Conservation (phyloP, 768 basidiomycete species). For the Termitomyces heimii region DNA sequence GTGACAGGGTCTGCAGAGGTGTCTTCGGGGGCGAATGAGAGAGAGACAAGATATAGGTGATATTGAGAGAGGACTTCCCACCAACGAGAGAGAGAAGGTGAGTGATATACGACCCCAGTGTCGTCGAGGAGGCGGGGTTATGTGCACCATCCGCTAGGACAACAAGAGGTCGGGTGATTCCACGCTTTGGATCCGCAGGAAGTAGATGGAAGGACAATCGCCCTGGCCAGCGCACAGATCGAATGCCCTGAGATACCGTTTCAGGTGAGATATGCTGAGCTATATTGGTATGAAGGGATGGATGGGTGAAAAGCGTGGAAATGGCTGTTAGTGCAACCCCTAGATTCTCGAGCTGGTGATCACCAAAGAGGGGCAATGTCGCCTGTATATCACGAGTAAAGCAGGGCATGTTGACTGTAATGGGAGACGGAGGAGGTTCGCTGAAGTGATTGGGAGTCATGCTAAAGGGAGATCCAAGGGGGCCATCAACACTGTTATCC, state of each 20-base stretch:
- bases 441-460: constrained; percentile 21
- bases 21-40: constrained; percentile 88
- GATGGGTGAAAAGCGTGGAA: constrained; percentile 44
- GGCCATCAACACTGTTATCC: constrained; percentile 30
- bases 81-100: constrained; percentile 20
- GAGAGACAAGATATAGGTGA: constrained; percentile 75
- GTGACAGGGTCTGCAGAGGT: constrained; percentile 61
- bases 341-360: constrained; percentile 85
- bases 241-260: constrained; percentile 53
- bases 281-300: constrained; percentile 21
- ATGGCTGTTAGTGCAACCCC: constrained; percentile 60
- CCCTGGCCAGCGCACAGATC: constrained; percentile 68
- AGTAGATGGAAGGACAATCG: constrained; percentile 66
- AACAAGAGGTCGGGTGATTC: constrained; percentile 17
- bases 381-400: constrained; percentile 41
- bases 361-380: constrained; percentile 64
- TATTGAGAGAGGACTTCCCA: constrained; percentile 22
- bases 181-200: constrained; percentile 11
- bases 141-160: constrained; percentile 93
- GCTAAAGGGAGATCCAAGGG: constrained; percentile 21
- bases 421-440: constrained; percentile 33
- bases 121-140: constrained; percentile 71
- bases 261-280: constrained; percentile 37
- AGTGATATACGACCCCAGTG: constrained; percentile 62
- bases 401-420: constrained; percentile 36